A percentile compares a stretch with the other conserved stretches of the same genome.
These are phyloP conservation scores for Rickenella mellea DNA, from an alignment of 768 basidiomycete species.

Conservation along the genomic window DNA sequence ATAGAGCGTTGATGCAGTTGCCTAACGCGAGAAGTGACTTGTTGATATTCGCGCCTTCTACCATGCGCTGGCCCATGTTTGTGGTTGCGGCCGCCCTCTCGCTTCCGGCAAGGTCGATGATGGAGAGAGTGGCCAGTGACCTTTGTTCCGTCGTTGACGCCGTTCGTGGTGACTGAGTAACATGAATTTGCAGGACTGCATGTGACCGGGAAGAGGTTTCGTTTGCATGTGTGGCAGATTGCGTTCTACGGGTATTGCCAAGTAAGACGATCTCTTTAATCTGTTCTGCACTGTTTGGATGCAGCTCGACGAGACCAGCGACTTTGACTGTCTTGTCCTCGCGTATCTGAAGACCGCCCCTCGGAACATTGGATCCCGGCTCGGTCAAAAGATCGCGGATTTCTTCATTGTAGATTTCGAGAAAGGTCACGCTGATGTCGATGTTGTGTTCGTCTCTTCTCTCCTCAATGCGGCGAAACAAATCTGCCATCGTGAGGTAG, in stretches of 20 bases:
- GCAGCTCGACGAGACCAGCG: conserved; percentile 71
- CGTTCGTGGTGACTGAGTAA: conserved; percentile 79
- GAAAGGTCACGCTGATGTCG: conserved; percentile 87
- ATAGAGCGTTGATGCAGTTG: conserved; percentile 97
- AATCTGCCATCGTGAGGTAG: conserved; percentile 93
- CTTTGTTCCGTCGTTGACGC: conserved; percentile 75
- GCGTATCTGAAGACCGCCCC: conserved; percentile 85
- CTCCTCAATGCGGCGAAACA: conserved; percentile 89
- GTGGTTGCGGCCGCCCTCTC: conserved; percentile 93
- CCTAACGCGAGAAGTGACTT: conserved; percentile 95
- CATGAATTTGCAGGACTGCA: conserved; percentile 93
- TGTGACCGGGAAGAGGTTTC: conserved; percentile 96
- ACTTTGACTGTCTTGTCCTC: conserved; percentile 94
- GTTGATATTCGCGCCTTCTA: conserved; percentile 98
- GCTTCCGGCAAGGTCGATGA: conserved; percentile 96
- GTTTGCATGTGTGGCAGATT: conserved; percentile 93
- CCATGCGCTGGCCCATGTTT: conserved; percentile 97
- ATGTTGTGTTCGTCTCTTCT: conserved; percentile 76
- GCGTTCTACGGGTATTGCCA: conserved; percentile 83
- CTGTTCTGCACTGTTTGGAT: conserved; percentile 77
- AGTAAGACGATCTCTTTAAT: conserved; percentile 89
- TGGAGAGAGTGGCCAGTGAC: conserved; percentile 86
- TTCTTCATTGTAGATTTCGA: conserved; percentile 99
- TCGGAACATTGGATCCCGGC: conserved; percentile 44
- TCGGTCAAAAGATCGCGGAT: conserved; percentile 92